phyloP scores from a whole-genome alignment of 164 flowering plant genomes.

The Echeveria elegans region DNA sequence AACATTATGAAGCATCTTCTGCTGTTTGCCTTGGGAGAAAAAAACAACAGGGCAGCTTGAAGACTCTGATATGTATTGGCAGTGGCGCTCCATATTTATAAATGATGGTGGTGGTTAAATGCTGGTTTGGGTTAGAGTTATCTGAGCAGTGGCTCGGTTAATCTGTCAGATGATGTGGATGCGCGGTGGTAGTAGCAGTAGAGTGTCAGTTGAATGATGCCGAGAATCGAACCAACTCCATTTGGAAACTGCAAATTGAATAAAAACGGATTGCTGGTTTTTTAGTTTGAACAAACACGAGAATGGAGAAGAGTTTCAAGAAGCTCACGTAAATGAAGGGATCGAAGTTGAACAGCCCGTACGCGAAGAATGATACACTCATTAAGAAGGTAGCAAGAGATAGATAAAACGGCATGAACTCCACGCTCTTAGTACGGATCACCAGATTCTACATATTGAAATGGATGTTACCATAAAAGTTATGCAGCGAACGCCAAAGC shows the following conservation, averaged over 20 bases:
- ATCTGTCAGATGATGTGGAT: not conserved
- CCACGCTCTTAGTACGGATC: constrained; percentile 19
- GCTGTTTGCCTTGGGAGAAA: not conserved
- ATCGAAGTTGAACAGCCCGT: constrained; percentile 19
- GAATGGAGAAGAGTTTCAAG: not conserved
- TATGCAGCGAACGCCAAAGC: not conserved
- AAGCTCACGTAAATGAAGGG: constrained; percentile 21
- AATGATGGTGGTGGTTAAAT: not conserved
- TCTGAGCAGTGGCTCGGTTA: not conserved
- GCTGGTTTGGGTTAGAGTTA: not conserved
- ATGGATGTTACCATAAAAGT: not conserved
- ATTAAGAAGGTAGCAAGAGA: constrained; percentile 21
- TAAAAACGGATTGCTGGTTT: not conserved
- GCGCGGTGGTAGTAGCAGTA: constrained; percentile 7
- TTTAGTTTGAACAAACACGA: too few relatives aligned
- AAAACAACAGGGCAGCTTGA: not conserved
- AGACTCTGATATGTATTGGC: not conserved
- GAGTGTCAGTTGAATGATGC: not conserved
- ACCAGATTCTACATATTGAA: constrained; percentile 16
- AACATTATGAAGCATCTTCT: not conserved
- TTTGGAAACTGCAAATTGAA: not conserved
- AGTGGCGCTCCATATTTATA: not conserved
- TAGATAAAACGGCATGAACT: constrained; percentile 22
- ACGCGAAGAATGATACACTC: constrained; percentile 20
- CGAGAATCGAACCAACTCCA: not conserved